Evolutionary conservation across 345 rosid species (phyloP), one percentile per base, ranked within the genome.

Genomic region (Bruguiera gymnorhiza): DNA sequence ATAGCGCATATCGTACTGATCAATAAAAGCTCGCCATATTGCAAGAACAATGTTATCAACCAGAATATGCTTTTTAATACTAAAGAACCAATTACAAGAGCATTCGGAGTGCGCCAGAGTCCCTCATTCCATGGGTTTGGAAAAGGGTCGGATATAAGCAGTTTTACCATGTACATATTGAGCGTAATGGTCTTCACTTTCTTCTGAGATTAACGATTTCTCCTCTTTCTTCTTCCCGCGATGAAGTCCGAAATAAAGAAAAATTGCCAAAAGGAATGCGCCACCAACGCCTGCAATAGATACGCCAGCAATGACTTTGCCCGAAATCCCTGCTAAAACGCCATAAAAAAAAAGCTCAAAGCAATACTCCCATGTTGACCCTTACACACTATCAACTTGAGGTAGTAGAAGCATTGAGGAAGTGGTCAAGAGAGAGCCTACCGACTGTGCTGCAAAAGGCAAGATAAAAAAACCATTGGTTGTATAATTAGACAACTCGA

Each of bases 221-320:
- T 63, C 78, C 78, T 65, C 51, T 62, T 72, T 83, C 80, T 72
- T 86, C 72, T 74, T 87, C 85, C 83, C 87, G 68, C 80, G 75
- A 69, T 80, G 75, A 79, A 81, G 84, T 68, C 79, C 78, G 62
- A 71, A 51, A 43, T 83, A 87, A 8, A 83, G 2, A 58, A 78
- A 50, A 37, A 68, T 78, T 29, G 79, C 90, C 52, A 84, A 31
- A 36, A 88, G 81, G 54, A 79, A 54, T 60, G 85, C 63, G 50
- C 34, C 83, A 31, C 69, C 81, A 60, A 80, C 76, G 55, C 69
- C 89, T 72, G 81, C 98, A 43, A 83, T 24, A 46, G 77, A 73
- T 65, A 95, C 86, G 73, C 91, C 92, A 65, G 83, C 91, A 57
- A 92, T 83, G 73, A 43, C 81, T 76, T 96, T 96, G 71, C 72